Base-by-base conservation (phyloP, 2,329 filamentous ascomycete species). In the Pseudocercospora vitis region DNA sequence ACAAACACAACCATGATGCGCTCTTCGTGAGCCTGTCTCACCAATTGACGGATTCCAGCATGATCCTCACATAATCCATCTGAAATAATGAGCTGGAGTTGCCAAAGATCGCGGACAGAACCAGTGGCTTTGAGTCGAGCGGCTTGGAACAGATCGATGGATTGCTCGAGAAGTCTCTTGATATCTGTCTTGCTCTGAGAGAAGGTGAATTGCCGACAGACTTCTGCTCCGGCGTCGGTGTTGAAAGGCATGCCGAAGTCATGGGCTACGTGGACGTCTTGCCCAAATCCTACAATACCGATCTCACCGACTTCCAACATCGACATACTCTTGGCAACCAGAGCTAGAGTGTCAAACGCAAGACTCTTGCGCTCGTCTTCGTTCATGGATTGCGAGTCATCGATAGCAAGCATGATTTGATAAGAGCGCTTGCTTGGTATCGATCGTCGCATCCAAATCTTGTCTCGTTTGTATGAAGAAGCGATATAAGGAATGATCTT, bases 401-500 rank as follows among this genome's bases (percentile, higher is more conserved):
- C 94, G 31, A 99, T 90, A 32, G 94, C 95, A 46, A 99, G 86
- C 76, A 99, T 85, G 71, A 99, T 95, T 73, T 99, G 95, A 74
- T 99, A 99, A 53, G 86, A 87, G 33, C 95, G 87, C 74, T 97
- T 97, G 31, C 87, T 92, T 1, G 95, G 95, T 46, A 96, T 85
- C 28, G 84, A 87, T 52, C 95, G 85, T 11, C 95, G 88, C 87
- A 99, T 95, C 94, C 94, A 99, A 74, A 99, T 99, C 79, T 99
- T 99, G 81, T 99, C 94, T 56, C 94, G 89, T 79, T 96, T 97
- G 81, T 96, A 99, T 69, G 88, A 87, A 0, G 91, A 97, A 1
- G 95, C 94, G 64, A 99, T 97, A 75, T 99, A 99, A 0, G 95
- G 94, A 66, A 99, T 99, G 74, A 99, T 99, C 63, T 92, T 90